Conservation (phyloP, 257 asterid genomes). For the Primulina huaijiensis region DNA sequence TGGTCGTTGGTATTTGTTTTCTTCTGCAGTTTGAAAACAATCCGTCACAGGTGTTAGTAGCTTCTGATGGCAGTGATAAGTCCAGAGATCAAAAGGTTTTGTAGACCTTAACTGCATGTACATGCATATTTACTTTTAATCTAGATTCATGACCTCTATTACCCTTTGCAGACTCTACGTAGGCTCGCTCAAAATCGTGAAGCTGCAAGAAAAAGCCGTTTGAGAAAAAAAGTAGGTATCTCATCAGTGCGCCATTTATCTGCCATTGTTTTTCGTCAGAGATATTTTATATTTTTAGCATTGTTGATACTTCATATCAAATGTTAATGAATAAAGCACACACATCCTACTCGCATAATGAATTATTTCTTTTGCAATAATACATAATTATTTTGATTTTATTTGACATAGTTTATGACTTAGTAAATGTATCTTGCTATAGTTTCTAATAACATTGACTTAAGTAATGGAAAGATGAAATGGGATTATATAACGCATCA, state of each 20-base stretch:
- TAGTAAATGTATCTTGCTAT: background rate
- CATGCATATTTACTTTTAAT: conserved; percentile 1
- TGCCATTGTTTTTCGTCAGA: conserved; percentile 14
- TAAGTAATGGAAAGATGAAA: background rate
- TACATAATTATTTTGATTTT: too few species aligned
- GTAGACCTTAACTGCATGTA: conserved; percentile 15
- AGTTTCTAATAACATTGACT: background rate
- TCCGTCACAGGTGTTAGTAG: conserved; percentile 48
- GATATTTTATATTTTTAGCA: background rate
- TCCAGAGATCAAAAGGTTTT: conserved; percentile 94
- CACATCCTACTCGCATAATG: background rate
- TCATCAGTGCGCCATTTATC: conserved; percentile 3
- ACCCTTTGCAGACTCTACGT: conserved; percentile 58
- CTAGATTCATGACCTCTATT: conserved; percentile 23
- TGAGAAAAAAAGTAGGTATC: conserved; percentile 67
- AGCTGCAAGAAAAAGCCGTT: conserved; percentile 97
- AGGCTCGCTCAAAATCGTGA: conserved; percentile 99
- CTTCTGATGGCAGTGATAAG: conserved; percentile 95
- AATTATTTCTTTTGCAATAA: background rate
- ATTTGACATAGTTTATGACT: background rate
- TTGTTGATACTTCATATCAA: background rate
- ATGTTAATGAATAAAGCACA: background rate
- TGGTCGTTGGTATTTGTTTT: conserved; percentile 22
- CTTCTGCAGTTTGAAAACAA: conserved; percentile 56
- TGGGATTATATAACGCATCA: background rate